Evolutionary conservation across 768 basidiomycete genomes (phyloP), one percentile per base, ranked within the genome.

Genomic region (Termitomyces sp.): DNA sequence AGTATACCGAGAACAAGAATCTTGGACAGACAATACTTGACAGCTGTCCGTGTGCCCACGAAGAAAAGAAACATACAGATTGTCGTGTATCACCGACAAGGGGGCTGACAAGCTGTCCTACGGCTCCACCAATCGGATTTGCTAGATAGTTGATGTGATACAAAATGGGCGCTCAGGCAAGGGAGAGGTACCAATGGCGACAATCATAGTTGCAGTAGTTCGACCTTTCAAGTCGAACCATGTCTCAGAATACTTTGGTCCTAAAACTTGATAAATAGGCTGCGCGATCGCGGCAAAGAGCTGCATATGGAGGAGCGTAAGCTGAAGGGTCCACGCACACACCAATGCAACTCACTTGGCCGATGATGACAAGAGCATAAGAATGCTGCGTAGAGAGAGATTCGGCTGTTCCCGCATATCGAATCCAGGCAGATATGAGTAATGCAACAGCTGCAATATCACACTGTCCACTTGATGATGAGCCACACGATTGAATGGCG

Each of bases 211-310:
- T 12, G 90, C 90, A 0, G 92, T 93, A 2, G 89, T 92, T 46
- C 92, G 80, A 14, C 87, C 85, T 61, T 82, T 77, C 51, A 92
- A 73, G 62, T 89, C 85, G 67, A 94, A 94, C 92, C 92, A 94
- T 37, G 75, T 83, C 69, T 94, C 89, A 0, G 92, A 92, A 72
- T 88, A 94, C 56, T 83, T 86, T 1, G 92, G 90, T 5, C 88
- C 89, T 9, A 93, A 74, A 31, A 94, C 82, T 73, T 91, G 91
- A 71, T 85, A 93, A 14, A 87, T 76, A 3, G 91, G 86, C 68
- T 91, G 88, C 2, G 89, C 77, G 50, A 91, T 71, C 1, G 83
- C 83, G 7, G 83, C 79, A 45, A 92, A 79, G 15, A 86, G 65
- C 90, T 92, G 59, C 72, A 40, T 72, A 37, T 65, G 31, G 14